Percentiles rank a stretch among this genome's conserved stretches.
These are phyloP conservation scores for Scalesia atractyloides DNA, from an alignment of 129 eudicot genomes.

Conservation along the genomic window DNA sequence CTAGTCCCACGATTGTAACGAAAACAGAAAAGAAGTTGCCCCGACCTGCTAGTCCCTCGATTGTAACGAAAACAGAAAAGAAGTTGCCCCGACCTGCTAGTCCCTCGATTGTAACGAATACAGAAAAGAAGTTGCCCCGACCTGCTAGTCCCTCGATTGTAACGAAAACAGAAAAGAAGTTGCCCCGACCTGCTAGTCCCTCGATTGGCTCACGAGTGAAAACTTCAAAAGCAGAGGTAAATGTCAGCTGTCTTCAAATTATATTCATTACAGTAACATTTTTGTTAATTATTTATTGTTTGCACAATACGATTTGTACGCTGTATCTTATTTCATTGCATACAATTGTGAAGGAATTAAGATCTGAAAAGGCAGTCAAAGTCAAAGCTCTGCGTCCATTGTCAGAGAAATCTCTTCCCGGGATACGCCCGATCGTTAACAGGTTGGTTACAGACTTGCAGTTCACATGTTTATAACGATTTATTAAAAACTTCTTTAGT, in stretches of 20 bases:
- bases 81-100: no score
- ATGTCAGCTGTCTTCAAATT: conserved; percentile 15
- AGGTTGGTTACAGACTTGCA: conserved; percentile 38
- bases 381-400: conserved; percentile 33
- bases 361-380: conserved; percentile 35
- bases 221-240: conserved; percentile 52
- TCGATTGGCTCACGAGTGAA: conserved; percentile 28
- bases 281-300: not conserved
- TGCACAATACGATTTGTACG: not conserved
- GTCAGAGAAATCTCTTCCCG: conserved; percentile 39
- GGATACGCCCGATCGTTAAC: conserved; percentile 37
- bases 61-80: no score
- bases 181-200: conserved; percentile 41
- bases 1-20: conserved; percentile 28
- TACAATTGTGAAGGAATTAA: conserved; percentile 35
- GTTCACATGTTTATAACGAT: not conserved
- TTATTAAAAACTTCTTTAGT: not conserved
- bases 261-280: not conserved
- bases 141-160: not conserved
- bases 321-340: conserved; percentile 5
- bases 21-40: no score
- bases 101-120: no score
- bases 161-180: conserved; percentile 46
- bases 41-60: no score
- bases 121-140: no score